These are phyloP conservation scores for Blastobotrys niveus DNA, from an alignment of 1,139 yeast species.

Conservation along the genomic window DNA sequence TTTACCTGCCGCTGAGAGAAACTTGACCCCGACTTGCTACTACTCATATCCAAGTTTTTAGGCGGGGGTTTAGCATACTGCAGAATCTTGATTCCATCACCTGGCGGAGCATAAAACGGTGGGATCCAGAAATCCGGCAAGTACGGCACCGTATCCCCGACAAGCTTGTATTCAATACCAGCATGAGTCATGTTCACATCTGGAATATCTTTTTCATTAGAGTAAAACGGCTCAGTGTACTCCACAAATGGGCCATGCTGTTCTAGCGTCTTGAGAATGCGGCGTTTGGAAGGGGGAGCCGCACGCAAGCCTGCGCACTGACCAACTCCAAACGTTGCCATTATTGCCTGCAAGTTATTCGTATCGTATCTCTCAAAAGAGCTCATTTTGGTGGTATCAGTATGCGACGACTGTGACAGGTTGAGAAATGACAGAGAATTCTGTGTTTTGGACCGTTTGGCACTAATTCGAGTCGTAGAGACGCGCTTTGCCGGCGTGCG, in stretches of 20 bases:
- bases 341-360: too few relatives aligned
- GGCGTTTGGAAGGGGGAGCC: constrained; percentile 25
- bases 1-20: background rate
- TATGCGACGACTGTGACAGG: constrained; percentile 10
- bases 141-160: background rate
- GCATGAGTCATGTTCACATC: constrained; percentile 56
- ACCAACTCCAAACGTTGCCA: background rate
- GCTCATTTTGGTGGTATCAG: background rate
- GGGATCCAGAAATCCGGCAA: constrained; percentile 3
- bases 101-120: background rate
- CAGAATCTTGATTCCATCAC: constrained; percentile 19
- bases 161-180: constrained; percentile 39
- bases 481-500: background rate
- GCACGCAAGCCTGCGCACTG: background rate
- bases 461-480: background rate
- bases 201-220: constrained; percentile 48
- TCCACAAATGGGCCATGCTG: constrained; percentile 44
- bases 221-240: constrained; percentile 53
- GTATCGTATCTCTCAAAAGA: background rate
- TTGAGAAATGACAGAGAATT: constrained; percentile 10
- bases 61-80: constrained; percentile 42
- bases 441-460: constrained; percentile 8
- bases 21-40: background rate
- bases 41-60: background rate
- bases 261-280: constrained; percentile 40